Percentiles rank a stretch among this genome's conserved stretches.
These are phyloP conservation scores for Termitomyces sp. DNA, from an alignment of 768 basidiomycete genomes.

Conservation along the genomic window DNA sequence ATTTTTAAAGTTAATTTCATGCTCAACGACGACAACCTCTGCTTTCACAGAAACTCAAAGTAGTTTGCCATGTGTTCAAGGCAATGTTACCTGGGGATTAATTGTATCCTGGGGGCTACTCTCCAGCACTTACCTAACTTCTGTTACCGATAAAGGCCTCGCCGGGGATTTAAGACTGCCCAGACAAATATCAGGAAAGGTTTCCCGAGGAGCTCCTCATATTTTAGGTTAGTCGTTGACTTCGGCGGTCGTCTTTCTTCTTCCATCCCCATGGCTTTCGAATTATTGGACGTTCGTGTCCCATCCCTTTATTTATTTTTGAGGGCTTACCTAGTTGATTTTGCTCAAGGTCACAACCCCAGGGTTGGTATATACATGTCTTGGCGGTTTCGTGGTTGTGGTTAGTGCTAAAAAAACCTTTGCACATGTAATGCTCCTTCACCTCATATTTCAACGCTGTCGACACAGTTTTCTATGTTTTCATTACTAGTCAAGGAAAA, in stretches of 20 bases:
- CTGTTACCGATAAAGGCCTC: not conserved
- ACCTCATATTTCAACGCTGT: not conserved
- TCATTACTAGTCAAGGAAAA: slow-evolving; percentile 81
- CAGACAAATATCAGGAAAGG: not conserved
- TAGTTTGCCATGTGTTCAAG: not conserved
- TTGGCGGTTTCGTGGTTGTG: slow-evolving; percentile 42
- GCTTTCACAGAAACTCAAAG: not conserved
- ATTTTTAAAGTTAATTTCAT: not conserved
- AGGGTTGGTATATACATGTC: slow-evolving; percentile 54
- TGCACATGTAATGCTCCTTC: not conserved
- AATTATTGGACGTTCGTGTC: slow-evolving; percentile 30
- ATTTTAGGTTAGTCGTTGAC: not conserved
- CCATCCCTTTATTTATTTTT: slow-evolving; percentile 2
- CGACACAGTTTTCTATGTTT: slow-evolving; percentile 73
- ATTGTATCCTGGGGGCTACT: not conserved
- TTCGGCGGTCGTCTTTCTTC: not conserved
- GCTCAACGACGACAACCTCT: not conserved
- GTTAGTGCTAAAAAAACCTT: slow-evolving; percentile 13
- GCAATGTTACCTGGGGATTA: not conserved
- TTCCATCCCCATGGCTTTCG: not conserved
- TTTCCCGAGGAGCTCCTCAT: not conserved
- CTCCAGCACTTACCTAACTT: not conserved
- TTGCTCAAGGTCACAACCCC: slow-evolving; percentile 43
- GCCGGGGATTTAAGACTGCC: not conserved
- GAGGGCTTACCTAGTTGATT: slow-evolving; percentile 20